Percentiles rank a stretch among this genome's conserved stretches.
phyloP scores from a whole-genome alignment of 2,329 filamentous ascomycete genomes.

The Beauveria scarabaeidicola region DNA sequence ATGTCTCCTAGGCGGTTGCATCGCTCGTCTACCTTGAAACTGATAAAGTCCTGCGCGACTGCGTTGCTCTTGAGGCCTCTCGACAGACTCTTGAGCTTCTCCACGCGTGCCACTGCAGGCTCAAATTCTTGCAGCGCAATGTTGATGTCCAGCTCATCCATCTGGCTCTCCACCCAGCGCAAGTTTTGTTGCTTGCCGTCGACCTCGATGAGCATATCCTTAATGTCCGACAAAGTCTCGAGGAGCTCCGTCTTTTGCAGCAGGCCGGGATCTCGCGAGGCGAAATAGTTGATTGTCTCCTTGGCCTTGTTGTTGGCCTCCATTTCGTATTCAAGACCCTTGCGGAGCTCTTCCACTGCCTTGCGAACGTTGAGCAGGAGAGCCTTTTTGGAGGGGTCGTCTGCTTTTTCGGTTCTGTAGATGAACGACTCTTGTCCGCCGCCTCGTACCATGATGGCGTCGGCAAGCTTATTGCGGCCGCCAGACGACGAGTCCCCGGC shows the following conservation, averaged over 20 bases:
- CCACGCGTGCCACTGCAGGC: conserved; percentile 71
- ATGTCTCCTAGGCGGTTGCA: conserved; percentile 68
- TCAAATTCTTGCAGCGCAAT: conserved; percentile 88
- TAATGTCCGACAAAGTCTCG: conserved; percentile 67
- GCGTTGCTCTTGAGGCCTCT: conserved; percentile 75
- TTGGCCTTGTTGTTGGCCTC: conserved; percentile 77
- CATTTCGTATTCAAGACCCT: conserved; percentile 75
- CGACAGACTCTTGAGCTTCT: conserved; percentile 73
- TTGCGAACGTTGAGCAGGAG: conserved; percentile 87
- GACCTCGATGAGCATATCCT: conserved; percentile 87
- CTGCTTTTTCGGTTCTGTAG: conserved; percentile 79
- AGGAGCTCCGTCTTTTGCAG: conserved; percentile 73
- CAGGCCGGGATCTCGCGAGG: conserved; percentile 66
- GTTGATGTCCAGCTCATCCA: conserved; percentile 93
- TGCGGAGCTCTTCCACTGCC: conserved; percentile 83
- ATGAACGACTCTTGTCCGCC: conserved; percentile 89
- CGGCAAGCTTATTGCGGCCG: conserved; percentile 56
- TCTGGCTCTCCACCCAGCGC: conserved; percentile 88
- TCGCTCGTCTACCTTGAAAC: conserved; percentile 80
- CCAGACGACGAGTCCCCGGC: conserved; percentile 48
- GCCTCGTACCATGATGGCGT: conserved; percentile 81
- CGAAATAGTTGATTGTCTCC: conserved; percentile 80
- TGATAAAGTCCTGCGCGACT: conserved; percentile 86
- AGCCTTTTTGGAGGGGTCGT: conserved; percentile 68
- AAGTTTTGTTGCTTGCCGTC: conserved; percentile 95